phyloP scores from a whole-genome alignment of 2,329 filamentous ascomycete genomes.

The Trichoderma brevicompactum region DNA sequence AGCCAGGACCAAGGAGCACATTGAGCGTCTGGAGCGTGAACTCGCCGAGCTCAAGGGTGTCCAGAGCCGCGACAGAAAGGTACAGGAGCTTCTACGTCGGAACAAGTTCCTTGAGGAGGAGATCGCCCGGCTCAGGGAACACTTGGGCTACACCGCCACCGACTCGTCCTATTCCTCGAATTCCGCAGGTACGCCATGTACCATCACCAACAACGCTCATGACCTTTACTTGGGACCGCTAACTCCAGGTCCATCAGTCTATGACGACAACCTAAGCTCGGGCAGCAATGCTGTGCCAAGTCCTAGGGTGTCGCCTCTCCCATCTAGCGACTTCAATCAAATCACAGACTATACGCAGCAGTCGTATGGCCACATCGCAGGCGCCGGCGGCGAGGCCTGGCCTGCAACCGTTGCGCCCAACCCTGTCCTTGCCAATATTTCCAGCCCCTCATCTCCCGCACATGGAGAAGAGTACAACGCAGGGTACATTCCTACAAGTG shows the following conservation, averaged over 20 bases:
- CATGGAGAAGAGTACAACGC: constrained; percentile 53
- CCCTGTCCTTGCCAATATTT: constrained; percentile 53
- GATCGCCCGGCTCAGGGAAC: constrained; percentile 51
- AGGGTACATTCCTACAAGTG: constrained; percentile 55
- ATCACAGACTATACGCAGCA: constrained; percentile 49
- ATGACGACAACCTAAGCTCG: constrained; percentile 48
- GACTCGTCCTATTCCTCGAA: constrained; percentile 47
- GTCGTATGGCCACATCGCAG: constrained; percentile 45
- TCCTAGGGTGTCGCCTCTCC: constrained; percentile 52
- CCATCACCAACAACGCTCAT: constrained; percentile 29
- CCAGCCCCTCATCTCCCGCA: constrained; percentile 57
- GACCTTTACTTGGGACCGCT: constrained; percentile 30
- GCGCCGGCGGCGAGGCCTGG: constrained; percentile 54
- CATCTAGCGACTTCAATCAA: constrained; percentile 50
- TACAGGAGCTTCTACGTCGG: constrained; percentile 56
- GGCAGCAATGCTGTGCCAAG: constrained; percentile 48
- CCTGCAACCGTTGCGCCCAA: constrained; percentile 47
- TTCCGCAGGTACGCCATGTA: constrained; percentile 44
- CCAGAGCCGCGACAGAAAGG: constrained; percentile 54
- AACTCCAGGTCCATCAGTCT: constrained; percentile 41
- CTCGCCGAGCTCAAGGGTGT: constrained; percentile 70
- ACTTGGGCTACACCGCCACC: constrained; percentile 49
- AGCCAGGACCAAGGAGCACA: constrained; percentile 83
- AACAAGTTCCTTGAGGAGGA: constrained; percentile 61
- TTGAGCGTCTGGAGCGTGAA: constrained; percentile 75